Evolutionary conservation across 352 stramenopile genomes (phyloP).

Genomic region (Phytophthora palmivora): DNA sequence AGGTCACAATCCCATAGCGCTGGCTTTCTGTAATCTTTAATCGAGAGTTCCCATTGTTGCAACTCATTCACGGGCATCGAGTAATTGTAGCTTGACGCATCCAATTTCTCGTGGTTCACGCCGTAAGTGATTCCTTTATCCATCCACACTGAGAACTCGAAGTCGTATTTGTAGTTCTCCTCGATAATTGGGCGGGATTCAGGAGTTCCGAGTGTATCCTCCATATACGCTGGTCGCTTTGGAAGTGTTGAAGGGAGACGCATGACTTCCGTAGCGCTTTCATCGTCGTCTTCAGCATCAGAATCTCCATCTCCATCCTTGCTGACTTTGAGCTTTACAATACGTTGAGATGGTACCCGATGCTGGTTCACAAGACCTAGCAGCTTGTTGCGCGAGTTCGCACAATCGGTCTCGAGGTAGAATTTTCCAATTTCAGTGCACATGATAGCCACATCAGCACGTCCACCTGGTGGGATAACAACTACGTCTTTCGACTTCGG

Average conservation of each 20-base stretch:
- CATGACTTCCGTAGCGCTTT: slow-evolving; percentile 28
- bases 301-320: slow-evolving; percentile 19
- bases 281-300: slow-evolving; percentile 24
- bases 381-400: slow-evolving; percentile 59
- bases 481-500: slow-evolving; percentile 57
- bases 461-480: slow-evolving; percentile 69
- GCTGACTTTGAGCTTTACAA: slow-evolving; percentile 60
- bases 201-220: slow-evolving; percentile 28
- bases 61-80: slow-evolving; percentile 74
- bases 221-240: slow-evolving; percentile 70
- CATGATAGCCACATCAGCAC: slow-evolving; percentile 68
- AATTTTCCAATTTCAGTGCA: slow-evolving; percentile 59
- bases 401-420: slow-evolving; percentile 72
- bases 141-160: slow-evolving; percentile 83
- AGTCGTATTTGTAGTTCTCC: slow-evolving; percentile 60
- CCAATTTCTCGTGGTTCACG: slow-evolving; percentile 68
- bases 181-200: slow-evolving; percentile 32
- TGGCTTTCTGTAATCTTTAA: slow-evolving; percentile 57
- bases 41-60: slow-evolving; percentile 73
- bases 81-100: slow-evolving; percentile 58
- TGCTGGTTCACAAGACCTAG: slow-evolving; percentile 71
- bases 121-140: slow-evolving; percentile 57
- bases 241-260: slow-evolving; percentile 46
- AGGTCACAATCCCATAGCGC: slow-evolving; percentile 47
- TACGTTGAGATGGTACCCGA: slow-evolving; percentile 69